These are phyloP conservation scores for Alternaria dauci DNA, from an alignment of 2,329 filamentous ascomycete genomes.

Conservation along the genomic window DNA sequence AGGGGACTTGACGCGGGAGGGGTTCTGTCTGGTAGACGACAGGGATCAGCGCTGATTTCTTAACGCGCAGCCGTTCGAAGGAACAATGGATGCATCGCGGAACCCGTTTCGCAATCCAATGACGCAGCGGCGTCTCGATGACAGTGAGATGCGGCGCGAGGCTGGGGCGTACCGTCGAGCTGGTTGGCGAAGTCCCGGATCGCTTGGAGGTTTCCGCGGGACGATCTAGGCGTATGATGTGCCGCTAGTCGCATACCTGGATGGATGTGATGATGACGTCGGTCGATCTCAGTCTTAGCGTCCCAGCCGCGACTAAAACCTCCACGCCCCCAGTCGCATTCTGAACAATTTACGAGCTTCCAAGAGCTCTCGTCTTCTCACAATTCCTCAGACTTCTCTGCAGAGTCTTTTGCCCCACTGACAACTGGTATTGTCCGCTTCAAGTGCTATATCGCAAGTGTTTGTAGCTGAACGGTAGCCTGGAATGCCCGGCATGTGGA, in stretches of 20 bases:
- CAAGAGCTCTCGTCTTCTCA: conserved; percentile 8
- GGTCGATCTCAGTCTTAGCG: conserved; percentile 28
- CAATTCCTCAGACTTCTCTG: background rate
- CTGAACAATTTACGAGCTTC: conserved; percentile 10
- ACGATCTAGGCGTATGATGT: conserved; percentile 21
- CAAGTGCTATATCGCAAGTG: conserved; percentile 5
- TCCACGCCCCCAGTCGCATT: conserved; percentile 13
- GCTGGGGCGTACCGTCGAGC: conserved; percentile 10
- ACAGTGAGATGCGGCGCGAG: conserved; percentile 5
- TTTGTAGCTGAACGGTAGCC: conserved; percentile 26
- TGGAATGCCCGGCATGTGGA: conserved; percentile 61
- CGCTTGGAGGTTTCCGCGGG: conserved; percentile 8
- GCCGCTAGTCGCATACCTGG: conserved; percentile 14
- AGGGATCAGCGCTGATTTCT: conserved; percentile 20
- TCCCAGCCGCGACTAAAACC: conserved; percentile 24
- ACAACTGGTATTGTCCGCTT: background rate
- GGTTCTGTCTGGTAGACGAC: conserved; percentile 17
- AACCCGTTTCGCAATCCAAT: conserved; percentile 4
- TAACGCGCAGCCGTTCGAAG: conserved; percentile 12
- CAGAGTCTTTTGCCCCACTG: background rate
- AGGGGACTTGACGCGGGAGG: conserved; percentile 11
- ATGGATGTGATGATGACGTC: conserved; percentile 26
- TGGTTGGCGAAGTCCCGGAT: conserved; percentile 8
- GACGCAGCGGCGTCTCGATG: conserved; percentile 5
- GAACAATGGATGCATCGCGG: conserved; percentile 6